Conservation (phyloP, 2,329 filamentous ascomycete species). For the Phoma sp. region DNA sequence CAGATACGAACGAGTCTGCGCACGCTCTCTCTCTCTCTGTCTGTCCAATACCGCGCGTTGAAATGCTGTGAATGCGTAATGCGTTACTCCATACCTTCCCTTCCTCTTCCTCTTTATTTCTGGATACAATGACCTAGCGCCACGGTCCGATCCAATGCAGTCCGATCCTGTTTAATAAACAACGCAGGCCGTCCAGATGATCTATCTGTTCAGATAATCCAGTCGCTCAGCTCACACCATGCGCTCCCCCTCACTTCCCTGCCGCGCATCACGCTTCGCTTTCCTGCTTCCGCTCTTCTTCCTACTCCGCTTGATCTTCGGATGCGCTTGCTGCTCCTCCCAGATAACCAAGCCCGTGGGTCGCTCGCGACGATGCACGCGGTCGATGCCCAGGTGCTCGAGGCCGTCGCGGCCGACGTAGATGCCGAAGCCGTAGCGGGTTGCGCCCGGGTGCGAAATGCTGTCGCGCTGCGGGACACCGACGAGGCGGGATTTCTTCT, state of each 20-base stretch:
- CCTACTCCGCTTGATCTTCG: not conserved
- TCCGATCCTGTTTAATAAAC: too few relatives aligned
- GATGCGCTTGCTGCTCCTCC: slow-evolving; percentile 39
- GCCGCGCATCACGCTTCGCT: slow-evolving; percentile 2
- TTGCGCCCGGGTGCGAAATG: slow-evolving; percentile 40
- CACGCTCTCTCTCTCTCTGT: too few relatives aligned
- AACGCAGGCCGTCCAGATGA: too few relatives aligned
- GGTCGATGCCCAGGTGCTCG: slow-evolving; percentile 66
- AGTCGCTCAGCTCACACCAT: slow-evolving; percentile 3
- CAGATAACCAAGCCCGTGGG: slow-evolving; percentile 45
- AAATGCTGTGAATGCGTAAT: not conserved
- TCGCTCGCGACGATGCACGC: slow-evolving; percentile 52
- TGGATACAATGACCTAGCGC: too few relatives aligned
- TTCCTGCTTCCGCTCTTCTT: not conserved
- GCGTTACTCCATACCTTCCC: not conserved
- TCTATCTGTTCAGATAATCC: too few relatives aligned
- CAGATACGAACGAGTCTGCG: too few relatives aligned
- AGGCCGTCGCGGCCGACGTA: slow-evolving; percentile 64
- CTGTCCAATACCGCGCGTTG: too few relatives aligned
- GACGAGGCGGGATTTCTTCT: slow-evolving; percentile 16
- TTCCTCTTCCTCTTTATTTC: too few relatives aligned
- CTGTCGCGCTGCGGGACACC: slow-evolving; percentile 36
- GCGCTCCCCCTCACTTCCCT: not conserved
- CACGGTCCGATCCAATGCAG: too few relatives aligned
- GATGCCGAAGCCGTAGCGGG: slow-evolving; percentile 63